Evolutionary conservation across 768 basidiomycete genomes (phyloP).

Genomic region (Podaxis pistillaris): DNA sequence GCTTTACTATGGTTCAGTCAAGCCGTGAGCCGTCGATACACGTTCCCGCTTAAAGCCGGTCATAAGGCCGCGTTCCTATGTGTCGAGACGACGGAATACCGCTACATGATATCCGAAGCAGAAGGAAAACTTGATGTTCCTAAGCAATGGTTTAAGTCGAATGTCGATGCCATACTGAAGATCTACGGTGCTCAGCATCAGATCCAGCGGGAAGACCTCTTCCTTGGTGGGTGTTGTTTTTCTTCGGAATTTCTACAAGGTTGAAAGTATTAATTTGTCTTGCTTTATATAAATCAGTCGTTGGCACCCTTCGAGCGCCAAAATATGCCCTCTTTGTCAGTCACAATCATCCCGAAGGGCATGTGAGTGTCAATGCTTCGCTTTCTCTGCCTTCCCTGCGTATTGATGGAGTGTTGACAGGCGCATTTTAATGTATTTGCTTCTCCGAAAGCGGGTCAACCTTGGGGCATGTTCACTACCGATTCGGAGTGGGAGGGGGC

Average conservation of each 20-base stretch:
- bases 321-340: constrained; percentile 25
- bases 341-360: constrained; percentile 21
- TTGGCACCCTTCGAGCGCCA: constrained; percentile 21
- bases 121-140: constrained; percentile 21
- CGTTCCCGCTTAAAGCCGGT: constrained; percentile 17
- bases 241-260: neutral
- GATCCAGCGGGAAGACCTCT: constrained; percentile 23
- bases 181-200: constrained; percentile 21
- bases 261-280: neutral
- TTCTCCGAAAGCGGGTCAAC: constrained; percentile 18
- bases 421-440: constrained; percentile 21
- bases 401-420: constrained; percentile 10
- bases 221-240: constrained; percentile 18
- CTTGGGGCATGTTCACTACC: constrained; percentile 24
- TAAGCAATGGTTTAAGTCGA: constrained; percentile 25
- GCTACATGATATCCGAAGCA: constrained; percentile 18
- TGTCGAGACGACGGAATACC: constrained; percentile 25
- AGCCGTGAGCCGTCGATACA: constrained; percentile 14
- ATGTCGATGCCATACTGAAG: constrained; percentile 21
- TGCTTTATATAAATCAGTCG: constrained; percentile 6
- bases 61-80: constrained; percentile 23
- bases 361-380: constrained; percentile 16
- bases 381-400: neutral
- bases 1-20: neutral
- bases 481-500: constrained; percentile 16